phyloP scores from a whole-genome alignment of 2,329 filamentous ascomycete genomes.

The Paramyrothecium sp. region DNA sequence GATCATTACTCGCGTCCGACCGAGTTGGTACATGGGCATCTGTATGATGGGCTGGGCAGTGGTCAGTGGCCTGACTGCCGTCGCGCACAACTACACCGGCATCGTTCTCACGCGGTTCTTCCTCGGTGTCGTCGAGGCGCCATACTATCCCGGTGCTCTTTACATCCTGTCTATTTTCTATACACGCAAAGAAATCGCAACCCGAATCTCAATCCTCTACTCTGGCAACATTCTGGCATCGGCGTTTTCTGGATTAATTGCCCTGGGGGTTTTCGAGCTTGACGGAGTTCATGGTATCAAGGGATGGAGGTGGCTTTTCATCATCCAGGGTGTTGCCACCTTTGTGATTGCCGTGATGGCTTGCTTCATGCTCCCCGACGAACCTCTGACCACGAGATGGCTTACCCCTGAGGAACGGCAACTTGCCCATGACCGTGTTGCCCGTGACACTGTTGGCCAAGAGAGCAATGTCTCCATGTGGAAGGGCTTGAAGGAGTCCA shows the following conservation, averaged over 20 bases:
- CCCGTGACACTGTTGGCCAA: not conserved
- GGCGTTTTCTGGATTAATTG: slow-evolving; percentile 63
- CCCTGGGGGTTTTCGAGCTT: slow-evolving; percentile 52
- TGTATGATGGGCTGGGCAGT: slow-evolving; percentile 44
- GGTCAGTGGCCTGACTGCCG: slow-evolving; percentile 41
- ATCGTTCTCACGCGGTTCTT: slow-evolving; percentile 44
- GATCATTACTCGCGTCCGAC: slow-evolving; percentile 36
- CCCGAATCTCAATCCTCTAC: slow-evolving; percentile 55
- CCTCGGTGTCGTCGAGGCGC: slow-evolving; percentile 43
- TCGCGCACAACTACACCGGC: slow-evolving; percentile 41
- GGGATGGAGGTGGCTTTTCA: slow-evolving; percentile 66
- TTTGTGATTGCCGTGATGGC: slow-evolving; percentile 17
- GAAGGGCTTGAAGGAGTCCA: not conserved
- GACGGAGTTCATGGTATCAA: slow-evolving; percentile 40
- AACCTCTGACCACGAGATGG: slow-evolving; percentile 37
- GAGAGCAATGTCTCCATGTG: not conserved
- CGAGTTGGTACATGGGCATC: slow-evolving; percentile 31
- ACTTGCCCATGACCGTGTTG: not conserved
- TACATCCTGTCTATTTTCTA: slow-evolving; percentile 52
- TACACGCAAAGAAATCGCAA: slow-evolving; percentile 61
- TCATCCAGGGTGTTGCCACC: slow-evolving; percentile 57
- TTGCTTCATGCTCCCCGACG: slow-evolving; percentile 25
- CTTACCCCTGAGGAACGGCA: slow-evolving; percentile 27
- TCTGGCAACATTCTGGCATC: slow-evolving; percentile 64
- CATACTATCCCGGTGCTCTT: slow-evolving; percentile 48